Percentiles rank a stretch among this genome's conserved stretches.
These are phyloP conservation scores for Pseudopediastrum boryanum DNA, from an alignment of 139 green algal species.

Conservation along the genomic window DNA sequence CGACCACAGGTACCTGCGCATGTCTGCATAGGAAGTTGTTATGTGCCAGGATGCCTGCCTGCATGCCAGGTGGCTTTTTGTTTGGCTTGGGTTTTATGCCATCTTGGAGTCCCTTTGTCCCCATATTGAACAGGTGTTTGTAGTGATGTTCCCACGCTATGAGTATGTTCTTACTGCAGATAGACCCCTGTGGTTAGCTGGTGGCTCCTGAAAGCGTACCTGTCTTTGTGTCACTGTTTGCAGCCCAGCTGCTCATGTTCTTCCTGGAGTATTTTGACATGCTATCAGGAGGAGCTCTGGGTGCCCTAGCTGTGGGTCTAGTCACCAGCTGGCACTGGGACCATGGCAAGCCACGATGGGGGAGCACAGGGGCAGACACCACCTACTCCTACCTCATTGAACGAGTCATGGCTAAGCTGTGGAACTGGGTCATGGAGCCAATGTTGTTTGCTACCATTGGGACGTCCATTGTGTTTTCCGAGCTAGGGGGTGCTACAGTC, in stretches of 20 bases:
- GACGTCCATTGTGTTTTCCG: constrained; percentile 63
- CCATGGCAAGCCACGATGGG: constrained; percentile 48
- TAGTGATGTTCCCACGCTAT: no score
- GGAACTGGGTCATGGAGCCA: constrained; percentile 68
- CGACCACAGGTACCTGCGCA: no score
- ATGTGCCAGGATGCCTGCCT: neutral
- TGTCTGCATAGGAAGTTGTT: no score
- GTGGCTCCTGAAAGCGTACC: neutral
- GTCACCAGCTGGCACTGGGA: constrained; percentile 63
- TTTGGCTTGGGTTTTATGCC: no score
- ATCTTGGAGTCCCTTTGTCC: no score
- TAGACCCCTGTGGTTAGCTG: no score
- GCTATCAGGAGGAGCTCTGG: constrained; percentile 74
- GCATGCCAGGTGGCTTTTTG: no score
- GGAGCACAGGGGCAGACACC: constrained; percentile 39
- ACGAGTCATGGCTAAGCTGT: constrained; percentile 44
- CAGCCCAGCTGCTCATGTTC: constrained; percentile 73
- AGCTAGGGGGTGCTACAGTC: constrained; percentile 51
- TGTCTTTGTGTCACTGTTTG: neutral
- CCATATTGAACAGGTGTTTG: no score
- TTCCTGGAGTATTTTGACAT: constrained; percentile 75
- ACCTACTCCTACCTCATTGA: constrained; percentile 36
- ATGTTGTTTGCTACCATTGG: constrained; percentile 89
- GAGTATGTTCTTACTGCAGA: no score
- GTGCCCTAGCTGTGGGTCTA: constrained; percentile 64